phyloP scores from a whole-genome alignment of 2,329 filamentous ascomycete species.

The Mycogone perniciosa region DNA sequence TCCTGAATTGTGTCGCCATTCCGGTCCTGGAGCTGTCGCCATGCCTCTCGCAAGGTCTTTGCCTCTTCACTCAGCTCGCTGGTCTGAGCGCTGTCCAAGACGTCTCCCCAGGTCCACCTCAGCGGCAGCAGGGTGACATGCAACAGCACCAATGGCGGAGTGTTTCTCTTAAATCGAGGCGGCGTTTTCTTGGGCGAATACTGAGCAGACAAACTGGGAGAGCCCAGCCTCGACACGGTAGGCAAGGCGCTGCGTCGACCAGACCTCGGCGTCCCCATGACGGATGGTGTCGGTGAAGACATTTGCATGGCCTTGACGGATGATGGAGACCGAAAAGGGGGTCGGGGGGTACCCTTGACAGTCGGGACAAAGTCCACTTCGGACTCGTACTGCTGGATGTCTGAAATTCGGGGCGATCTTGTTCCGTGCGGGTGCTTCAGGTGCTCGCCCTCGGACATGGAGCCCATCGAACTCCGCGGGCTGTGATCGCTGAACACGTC shows the following conservation, averaged over 20 bases:
- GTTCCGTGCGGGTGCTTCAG: constrained; percentile 24
- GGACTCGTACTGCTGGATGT: constrained; percentile 42
- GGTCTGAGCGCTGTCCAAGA: constrained; percentile 40
- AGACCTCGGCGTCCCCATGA: constrained; percentile 50
- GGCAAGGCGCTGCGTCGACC: constrained; percentile 42
- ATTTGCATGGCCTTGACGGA: constrained; percentile 66
- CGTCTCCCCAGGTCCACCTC: constrained; percentile 55
- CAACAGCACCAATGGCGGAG: constrained; percentile 65
- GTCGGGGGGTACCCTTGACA: constrained; percentile 53
- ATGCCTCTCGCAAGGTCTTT: constrained; percentile 53
- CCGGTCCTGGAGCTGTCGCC: constrained; percentile 62
- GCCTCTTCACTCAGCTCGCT: constrained; percentile 39
- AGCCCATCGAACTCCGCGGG: constrained; percentile 51
- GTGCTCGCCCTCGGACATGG: constrained; percentile 35
- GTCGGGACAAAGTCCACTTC: constrained; percentile 46
- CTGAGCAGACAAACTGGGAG: constrained; percentile 44
- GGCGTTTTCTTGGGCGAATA: constrained; percentile 54
- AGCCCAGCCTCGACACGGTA: constrained; percentile 52
- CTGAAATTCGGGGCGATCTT: constrained; percentile 41
- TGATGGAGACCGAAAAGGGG: constrained; percentile 63
- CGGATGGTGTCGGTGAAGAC: constrained; percentile 56
- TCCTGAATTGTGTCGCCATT: constrained; percentile 67
- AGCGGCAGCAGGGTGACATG: constrained; percentile 72
- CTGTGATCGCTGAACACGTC: constrained; percentile 55
- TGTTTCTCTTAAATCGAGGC: constrained; percentile 49